phyloP scores from a whole-genome alignment of 495 filamentous ascomycete species.

The Hyaloscypha finlandica region DNA sequence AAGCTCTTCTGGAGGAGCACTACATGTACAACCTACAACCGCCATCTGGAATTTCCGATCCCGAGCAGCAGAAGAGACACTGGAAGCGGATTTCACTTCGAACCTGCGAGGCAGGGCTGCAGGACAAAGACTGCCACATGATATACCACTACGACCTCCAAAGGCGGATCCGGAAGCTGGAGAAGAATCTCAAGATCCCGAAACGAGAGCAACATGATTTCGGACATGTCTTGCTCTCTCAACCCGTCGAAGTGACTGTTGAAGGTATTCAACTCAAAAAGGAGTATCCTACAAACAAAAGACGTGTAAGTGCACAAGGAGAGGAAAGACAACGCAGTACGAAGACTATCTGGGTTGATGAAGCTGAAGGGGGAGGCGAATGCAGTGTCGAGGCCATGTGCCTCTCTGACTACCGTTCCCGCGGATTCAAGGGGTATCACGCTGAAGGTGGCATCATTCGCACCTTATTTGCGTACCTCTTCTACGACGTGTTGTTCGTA shows the following conservation, averaged over 20 bases:
- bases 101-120: constrained; percentile 87
- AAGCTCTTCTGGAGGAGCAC: constrained; percentile 90
- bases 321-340: constrained; percentile 48
- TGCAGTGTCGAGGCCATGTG: constrained; percentile 90
- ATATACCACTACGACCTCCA: constrained; percentile 95
- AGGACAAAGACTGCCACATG: constrained; percentile 84
- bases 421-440: constrained; percentile 95
- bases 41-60: constrained; percentile 27
- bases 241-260: constrained; percentile 72
- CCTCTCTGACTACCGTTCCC: constrained; percentile 75
- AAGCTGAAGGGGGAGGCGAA: constrained; percentile 63
- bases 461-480: constrained; percentile 88
- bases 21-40: constrained; percentile 62
- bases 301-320: constrained; percentile 21
- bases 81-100: constrained; percentile 77
- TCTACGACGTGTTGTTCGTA: constrained; percentile 90
- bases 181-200: constrained; percentile 79
- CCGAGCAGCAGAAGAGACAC: constrained; percentile 71
- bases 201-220: constrained; percentile 93
- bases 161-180: constrained; percentile 87
- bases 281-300: constrained; percentile 36
- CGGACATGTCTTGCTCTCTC: constrained; percentile 72
- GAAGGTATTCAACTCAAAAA: constrained; percentile 68
- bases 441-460: constrained; percentile 86
- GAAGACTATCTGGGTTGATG: constrained; percentile 89